Evolutionary conservation across 345 rosid genomes (phyloP).

Genomic region (Linum usitatissimum): DNA sequence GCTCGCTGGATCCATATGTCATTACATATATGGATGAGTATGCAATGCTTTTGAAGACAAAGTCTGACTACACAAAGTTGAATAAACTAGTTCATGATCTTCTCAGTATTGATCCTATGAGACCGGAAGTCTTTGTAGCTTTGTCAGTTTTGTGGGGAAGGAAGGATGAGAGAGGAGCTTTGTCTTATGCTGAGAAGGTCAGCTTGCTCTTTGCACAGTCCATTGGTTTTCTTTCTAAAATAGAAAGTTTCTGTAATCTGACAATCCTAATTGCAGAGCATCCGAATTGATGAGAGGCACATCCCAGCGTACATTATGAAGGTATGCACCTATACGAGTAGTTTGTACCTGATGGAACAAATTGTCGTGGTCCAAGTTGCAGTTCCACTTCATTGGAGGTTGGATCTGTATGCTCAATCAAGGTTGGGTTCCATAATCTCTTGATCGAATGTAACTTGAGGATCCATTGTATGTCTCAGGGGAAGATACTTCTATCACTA

Average conservation of each 20-base stretch:
- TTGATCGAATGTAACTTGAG: neutral
- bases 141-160: slow-evolving; percentile 75
- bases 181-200: slow-evolving; percentile 94
- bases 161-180: slow-evolving; percentile 77
- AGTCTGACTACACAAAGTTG: slow-evolving; percentile 71
- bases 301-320: slow-evolving; percentile 86
- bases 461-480: slow-evolving; percentile 34
- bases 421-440: neutral
- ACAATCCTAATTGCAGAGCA: slow-evolving; percentile 46
- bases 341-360: slow-evolving; percentile 9
- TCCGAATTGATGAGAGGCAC: slow-evolving; percentile 85
- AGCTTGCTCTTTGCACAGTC: slow-evolving; percentile 17
- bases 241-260: slow-evolving; percentile 7
- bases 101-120: slow-evolving; percentile 65
- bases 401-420: neutral
- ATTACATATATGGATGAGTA: slow-evolving; percentile 92
- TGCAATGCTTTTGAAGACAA: slow-evolving; percentile 84
- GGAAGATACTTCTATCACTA: slow-evolving; percentile 64
- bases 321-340: slow-evolving; percentile 33
- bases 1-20: slow-evolving; percentile 77
- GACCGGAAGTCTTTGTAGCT: slow-evolving; percentile 90
- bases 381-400: neutral
- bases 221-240: neutral
- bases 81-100: slow-evolving; percentile 90
- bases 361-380: slow-evolving; percentile 12